Conservation (phyloP, 345 rosid species). For the Citrus sinensis region DNA sequence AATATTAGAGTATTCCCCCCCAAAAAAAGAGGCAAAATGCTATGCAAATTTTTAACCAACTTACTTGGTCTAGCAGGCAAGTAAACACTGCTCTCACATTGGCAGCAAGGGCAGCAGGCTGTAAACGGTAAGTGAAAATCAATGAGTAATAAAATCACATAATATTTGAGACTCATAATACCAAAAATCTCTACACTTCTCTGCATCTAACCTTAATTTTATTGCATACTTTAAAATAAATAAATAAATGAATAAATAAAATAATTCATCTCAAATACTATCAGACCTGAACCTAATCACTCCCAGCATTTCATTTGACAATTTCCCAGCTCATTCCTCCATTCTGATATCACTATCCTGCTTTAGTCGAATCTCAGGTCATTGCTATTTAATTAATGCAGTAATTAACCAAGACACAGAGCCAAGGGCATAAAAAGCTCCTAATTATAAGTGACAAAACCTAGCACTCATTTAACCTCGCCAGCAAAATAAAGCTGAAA, state of each 20-base stretch:
- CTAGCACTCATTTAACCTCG: background rate
- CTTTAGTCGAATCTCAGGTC: background rate
- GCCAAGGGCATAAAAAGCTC: background rate
- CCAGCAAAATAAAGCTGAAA: background rate
- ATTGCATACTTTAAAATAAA: background rate
- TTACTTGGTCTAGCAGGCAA: slow-evolving; percentile 88
- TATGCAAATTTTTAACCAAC: slow-evolving; percentile 23
- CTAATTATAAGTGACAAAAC: background rate
- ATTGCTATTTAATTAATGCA: background rate
- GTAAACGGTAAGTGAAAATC: slow-evolving; percentile 25
- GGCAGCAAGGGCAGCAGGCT: slow-evolving; percentile 80
- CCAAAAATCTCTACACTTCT: background rate
- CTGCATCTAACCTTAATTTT: background rate
- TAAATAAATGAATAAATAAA: too few relatives aligned
- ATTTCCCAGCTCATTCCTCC: background rate
- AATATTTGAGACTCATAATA: background rate
- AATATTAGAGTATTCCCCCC: slow-evolving; percentile 19
- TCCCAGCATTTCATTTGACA: background rate
- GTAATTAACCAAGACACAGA: background rate
- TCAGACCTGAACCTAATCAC: background rate
- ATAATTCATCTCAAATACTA: background rate
- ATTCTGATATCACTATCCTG: background rate
- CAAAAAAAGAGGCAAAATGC: background rate
- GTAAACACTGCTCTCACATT: slow-evolving; percentile 88
- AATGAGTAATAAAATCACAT: slow-evolving; percentile 13